Conservation (phyloP, 2,329 filamentous ascomycete species). For the Xylaria sp. region DNA sequence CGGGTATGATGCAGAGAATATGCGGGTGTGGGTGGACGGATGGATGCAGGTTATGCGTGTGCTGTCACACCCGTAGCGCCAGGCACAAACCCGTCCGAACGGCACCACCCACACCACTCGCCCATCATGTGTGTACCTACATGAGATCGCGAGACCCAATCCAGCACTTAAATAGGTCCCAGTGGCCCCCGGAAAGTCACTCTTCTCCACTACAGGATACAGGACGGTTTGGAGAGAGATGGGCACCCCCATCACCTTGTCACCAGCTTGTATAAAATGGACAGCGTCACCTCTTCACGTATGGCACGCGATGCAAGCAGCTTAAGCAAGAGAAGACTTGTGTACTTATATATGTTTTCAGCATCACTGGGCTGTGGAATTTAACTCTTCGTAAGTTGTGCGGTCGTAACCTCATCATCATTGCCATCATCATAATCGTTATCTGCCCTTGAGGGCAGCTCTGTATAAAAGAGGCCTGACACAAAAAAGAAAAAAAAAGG, state of each 20-base stretch:
- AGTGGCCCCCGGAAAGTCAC: conserved; percentile 7
- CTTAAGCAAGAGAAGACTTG: conserved; percentile 22
- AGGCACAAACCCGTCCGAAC: conserved; percentile 33
- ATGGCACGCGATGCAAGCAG: conserved; percentile 9
- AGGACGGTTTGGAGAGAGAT: background rate
- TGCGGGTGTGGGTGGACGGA: conserved; percentile 34
- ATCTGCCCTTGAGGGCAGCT: conserved; percentile 46
- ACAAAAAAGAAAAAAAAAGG: conserved; percentile 11
- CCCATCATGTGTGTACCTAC: conserved; percentile 27
- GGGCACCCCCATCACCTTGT: background rate
- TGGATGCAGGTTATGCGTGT: conserved; percentile 34
- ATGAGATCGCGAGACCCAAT: conserved; percentile 21
- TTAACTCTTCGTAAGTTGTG: conserved; percentile 40
- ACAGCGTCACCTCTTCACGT: background rate
- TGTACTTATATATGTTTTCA: conserved; percentile 29
- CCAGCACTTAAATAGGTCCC: conserved; percentile 15
- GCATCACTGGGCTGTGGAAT: conserved; percentile 29
- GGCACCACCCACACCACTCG: conserved; percentile 38
- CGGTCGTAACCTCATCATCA: conserved; percentile 45
- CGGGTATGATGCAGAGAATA: conserved; percentile 26
- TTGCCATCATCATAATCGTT: conserved; percentile 43
- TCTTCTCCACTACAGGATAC: conserved; percentile 24
- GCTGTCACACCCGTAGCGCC: conserved; percentile 35
- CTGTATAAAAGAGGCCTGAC: conserved; percentile 38
- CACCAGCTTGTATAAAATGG: background rate